Conservation (phyloP, 2,329 filamentous ascomycete genomes). For the Camptophora hylomeconis region DNA sequence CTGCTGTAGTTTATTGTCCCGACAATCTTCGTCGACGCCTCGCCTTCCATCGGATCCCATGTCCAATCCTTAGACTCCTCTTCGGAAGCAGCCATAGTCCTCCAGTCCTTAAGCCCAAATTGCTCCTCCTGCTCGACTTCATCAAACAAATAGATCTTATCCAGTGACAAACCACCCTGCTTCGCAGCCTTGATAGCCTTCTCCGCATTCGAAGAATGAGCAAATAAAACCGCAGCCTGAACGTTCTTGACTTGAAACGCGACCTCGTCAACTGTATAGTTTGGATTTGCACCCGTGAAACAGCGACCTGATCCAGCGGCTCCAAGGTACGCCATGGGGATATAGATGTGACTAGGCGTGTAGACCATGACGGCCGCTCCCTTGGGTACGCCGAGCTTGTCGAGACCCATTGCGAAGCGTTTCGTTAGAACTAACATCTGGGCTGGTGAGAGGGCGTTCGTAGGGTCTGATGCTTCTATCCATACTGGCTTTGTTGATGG, state of each 20-base stretch:
- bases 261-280: constrained; percentile 39
- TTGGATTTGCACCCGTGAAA: constrained; percentile 43
- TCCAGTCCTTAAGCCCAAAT: constrained; percentile 17
- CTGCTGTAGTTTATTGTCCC: constrained; percentile 40
- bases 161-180: constrained; percentile 12
- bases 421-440: constrained; percentile 54
- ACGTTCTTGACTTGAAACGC: constrained; percentile 40
- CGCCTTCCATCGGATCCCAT: constrained; percentile 20
- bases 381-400: constrained; percentile 44
- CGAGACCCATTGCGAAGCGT: constrained; percentile 54
- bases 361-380: constrained; percentile 58
- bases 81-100: constrained; percentile 32
- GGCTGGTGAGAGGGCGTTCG: constrained; percentile 45
- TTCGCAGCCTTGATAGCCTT: constrained; percentile 27
- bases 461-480: constrained; percentile 50
- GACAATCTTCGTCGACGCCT: constrained; percentile 31
- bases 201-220: constrained; percentile 34
- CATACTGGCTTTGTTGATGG: constrained; percentile 29
- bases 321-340: constrained; percentile 34
- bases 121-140: constrained; percentile 40
- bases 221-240: constrained; percentile 36
- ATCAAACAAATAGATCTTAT: constrained; percentile 17
- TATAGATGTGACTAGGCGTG: constrained; percentile 56
- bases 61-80: constrained; percentile 23
- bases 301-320: constrained; percentile 37